Base-by-base conservation (phyloP, 306 rosid genomes). In the Dryas alaskensis region DNA sequence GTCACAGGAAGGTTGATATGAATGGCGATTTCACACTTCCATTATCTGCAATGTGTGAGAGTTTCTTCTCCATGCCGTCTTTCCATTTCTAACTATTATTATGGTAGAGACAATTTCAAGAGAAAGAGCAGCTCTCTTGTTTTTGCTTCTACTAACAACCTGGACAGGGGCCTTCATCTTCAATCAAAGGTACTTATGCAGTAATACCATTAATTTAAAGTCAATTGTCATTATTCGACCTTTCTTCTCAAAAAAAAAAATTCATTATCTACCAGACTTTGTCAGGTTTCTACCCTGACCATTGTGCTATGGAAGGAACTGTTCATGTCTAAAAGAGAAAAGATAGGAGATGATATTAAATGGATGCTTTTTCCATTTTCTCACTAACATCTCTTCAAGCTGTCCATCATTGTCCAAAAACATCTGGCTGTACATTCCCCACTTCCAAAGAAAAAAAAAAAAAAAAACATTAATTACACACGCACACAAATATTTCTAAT, bases 11-110 rank as follows among this genome's bases (percentile, higher is more conserved):
- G 40, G 22, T 70, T 53, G 44, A 11, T 43, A 12, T 42, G 44
- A 45, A 82, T 82, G 82, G 80, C 63, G 39, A 67, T 52, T 44
- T 74, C 86, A 49, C 64, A 69, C 27, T 69, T 60, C 39, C 78
- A 74, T 1, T 50, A 7, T 65, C 48, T 55, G 69, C 80, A 59
- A 10, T 59, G 49, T 7, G 19, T 60, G 60, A 78, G 63, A 51
- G 53, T 74, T 6, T 74, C 80, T 72, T 74, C 68, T 6, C 67
- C 39, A 10, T 46, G 17, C 11, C 52, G 67, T 14, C 61, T 78
- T 43, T 78, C 77, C 52, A 1, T 65, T 58, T 66, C 62, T 14
- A n/a, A 51, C 40, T 67, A 49, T 5, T 4, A 22, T 2, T 22
- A 31, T 55, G 69, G 54, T 55, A 8, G 67, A 63, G 46, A 4